Evolutionary conservation across 78 protist species (phyloP), one percentile per base, ranked within the genome.

Genomic region (Parvularia atlantis): DNA sequence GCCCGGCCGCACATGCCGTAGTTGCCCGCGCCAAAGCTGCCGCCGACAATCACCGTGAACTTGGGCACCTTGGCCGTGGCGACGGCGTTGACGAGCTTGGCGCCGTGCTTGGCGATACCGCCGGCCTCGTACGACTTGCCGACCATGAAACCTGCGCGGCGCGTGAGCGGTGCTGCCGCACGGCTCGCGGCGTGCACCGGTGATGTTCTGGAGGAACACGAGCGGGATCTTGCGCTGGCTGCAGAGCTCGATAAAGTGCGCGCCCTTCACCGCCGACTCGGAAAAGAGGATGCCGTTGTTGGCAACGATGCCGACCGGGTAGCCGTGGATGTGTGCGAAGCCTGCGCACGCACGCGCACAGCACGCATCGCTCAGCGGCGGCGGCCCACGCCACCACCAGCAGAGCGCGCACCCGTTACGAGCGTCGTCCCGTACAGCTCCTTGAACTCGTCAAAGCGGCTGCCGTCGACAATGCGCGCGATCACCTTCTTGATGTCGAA

Each of bases 1-100:
- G 92, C 80, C 26, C 96, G 82, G 48, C 98, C 98, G 77, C 98
- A 94, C 98, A 94, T 94, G 62, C 95, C 98, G 71, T 94, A 94
- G 73, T 94, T 94, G 44, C 98, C 98, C 17, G 96, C 98, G 36
- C 98, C 98, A 69, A 90, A 94, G 70, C 84, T 70, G 40, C 98
- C 98, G 31, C 98, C 98, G 56, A 87, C 68, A 68, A 94, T 46
- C n/a, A 90, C 83, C 16, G 98, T 94, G 26, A 94, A 56, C 86
- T 94, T 94, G 30, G 98, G 98, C 41, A 94, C 98, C 35, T 71
- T 73, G 11, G 96, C 90, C 61, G 91, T 82, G 22, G 95, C 80
- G 26, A 94, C 98, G 9, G 98, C 98, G 54, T 73, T 94, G 31
- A 94, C 98, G 82, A 94, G 24, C 88, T 94, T 94, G 26, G 98